Percentiles rank a stretch among this genome's conserved stretches.
Evolutionary conservation across 257 asterid genomes (phyloP).

Genomic region (Solanum acaule): DNA sequence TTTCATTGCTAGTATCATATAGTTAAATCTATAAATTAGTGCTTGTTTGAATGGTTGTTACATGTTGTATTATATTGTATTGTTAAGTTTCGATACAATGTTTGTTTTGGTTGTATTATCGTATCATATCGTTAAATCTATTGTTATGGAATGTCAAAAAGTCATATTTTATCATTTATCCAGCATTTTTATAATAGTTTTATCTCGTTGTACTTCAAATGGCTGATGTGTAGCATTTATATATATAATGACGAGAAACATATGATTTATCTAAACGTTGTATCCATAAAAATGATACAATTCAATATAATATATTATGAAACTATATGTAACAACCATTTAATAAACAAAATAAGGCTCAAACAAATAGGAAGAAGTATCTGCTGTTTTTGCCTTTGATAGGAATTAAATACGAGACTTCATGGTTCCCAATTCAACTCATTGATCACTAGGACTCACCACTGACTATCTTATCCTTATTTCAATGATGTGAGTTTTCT

Average conservation of each 20-base stretch:
- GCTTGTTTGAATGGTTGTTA: neutral
- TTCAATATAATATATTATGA: neutral
- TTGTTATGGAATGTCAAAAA: neutral
- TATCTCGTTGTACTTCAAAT: neutral
- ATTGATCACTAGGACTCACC: no score
- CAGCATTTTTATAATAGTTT: neutral
- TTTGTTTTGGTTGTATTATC: neutral
- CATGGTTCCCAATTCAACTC: neutral
- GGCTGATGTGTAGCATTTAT: neutral
- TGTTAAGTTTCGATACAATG: neutral
- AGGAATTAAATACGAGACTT: neutral
- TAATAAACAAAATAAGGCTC: neutral
- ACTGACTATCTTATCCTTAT: no score
- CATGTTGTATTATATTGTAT: neutral
- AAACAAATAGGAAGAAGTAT: neutral
- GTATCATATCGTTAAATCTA: neutral
- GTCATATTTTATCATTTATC: neutral
- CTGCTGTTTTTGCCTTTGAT: neutral
- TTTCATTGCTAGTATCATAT: neutral
- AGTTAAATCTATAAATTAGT: neutral
- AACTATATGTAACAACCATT: no score
- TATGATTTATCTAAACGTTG: neutral
- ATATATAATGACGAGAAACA: neutral
- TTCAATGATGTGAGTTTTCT: neutral
- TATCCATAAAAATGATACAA: neutral